phyloP scores from a whole-genome alignment of 305 asterid species.

The Fraxinus nigra region DNA sequence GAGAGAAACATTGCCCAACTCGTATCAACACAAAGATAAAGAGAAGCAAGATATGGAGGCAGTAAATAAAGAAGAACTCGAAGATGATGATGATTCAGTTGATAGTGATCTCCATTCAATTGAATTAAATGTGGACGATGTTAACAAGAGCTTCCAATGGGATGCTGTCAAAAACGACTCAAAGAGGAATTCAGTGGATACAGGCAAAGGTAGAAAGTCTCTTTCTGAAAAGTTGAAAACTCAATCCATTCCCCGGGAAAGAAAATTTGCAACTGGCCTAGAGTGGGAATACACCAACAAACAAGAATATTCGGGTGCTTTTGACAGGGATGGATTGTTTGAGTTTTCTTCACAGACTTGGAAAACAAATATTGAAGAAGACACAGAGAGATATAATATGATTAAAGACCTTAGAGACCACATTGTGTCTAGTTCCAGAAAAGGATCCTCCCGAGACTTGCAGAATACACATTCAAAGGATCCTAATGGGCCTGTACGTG shows the following conservation, averaged over 20 bases:
- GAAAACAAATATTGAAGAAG: slow-evolving; percentile 62
- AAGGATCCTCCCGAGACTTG: slow-evolving; percentile 46
- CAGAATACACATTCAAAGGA: slow-evolving; percentile 41
- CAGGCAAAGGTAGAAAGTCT: slow-evolving; percentile 45
- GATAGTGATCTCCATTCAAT: slow-evolving; percentile 82
- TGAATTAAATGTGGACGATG: slow-evolving; percentile 64
- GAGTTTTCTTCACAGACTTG: slow-evolving; percentile 53
- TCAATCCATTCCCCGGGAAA: slow-evolving; percentile 32
- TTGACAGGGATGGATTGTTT: slow-evolving; percentile 35
- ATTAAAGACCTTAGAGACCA: slow-evolving; percentile 84
- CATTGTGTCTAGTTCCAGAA: slow-evolving; percentile 61
- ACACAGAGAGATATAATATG: slow-evolving; percentile 75
- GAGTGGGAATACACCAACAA: slow-evolving; percentile 51
- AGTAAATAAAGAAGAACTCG: slow-evolving; percentile 22
- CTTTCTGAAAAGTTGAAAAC: slow-evolving; percentile 33
- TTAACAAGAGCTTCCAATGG: slow-evolving; percentile 56
- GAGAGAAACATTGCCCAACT: slow-evolving; percentile 66
- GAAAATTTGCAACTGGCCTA: slow-evolving; percentile 42
- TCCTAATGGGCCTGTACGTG: slow-evolving; percentile 34
- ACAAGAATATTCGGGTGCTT: slow-evolving; percentile 35
- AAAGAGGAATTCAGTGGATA: slow-evolving; percentile 43
- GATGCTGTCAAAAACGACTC: slow-evolving; percentile 29
- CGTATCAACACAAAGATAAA: slow-evolving; percentile 29
- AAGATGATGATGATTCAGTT: slow-evolving; percentile 21
- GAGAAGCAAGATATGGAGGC: slow-evolving; percentile 23